These are phyloP conservation scores for Monilinia fructigena DNA, from an alignment of 2,329 filamentous ascomycete genomes.

Conservation along the genomic window DNA sequence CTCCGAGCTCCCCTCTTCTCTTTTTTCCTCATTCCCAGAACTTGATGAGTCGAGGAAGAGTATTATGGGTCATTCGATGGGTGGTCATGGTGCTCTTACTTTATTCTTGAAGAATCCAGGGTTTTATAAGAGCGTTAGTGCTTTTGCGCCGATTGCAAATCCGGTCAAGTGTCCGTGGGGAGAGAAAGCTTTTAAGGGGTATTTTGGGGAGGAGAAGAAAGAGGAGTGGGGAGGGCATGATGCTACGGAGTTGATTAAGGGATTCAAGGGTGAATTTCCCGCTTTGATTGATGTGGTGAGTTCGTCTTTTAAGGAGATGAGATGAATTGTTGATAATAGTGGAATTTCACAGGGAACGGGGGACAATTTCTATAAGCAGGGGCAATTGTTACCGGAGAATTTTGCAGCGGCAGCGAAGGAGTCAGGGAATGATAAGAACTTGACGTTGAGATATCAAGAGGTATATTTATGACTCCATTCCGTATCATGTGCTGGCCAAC, in stretches of 20 bases:
- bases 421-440: conserved; percentile 65
- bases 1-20: conserved; percentile 75
- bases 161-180: conserved; percentile 87
- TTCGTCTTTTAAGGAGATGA: conserved; percentile 31
- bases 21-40: conserved; percentile 70
- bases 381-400: conserved; percentile 91
- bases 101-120: conserved; percentile 90
- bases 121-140: conserved; percentile 83
- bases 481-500: too few relatives aligned
- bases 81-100: conserved; percentile 90
- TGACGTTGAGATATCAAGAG: conserved; percentile 80
- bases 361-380: conserved; percentile 95
- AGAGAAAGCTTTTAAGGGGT: conserved; percentile 89
- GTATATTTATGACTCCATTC: conserved; percentile 43
- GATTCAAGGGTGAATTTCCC: conserved; percentile 68
- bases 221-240: conserved; percentile 86
- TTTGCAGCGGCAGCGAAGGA: conserved; percentile 77
- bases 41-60: conserved; percentile 71
- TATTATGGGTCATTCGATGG: conserved; percentile 96
- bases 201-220: conserved; percentile 74
- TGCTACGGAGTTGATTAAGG: conserved; percentile 82
- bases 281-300: conserved; percentile 83
- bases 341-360: conserved; percentile 66
- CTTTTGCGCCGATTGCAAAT: conserved; percentile 88
- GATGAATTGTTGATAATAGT: not conserved